These are phyloP conservation scores for Penicillium coffeae DNA, from an alignment of 495 filamentous ascomycete species.

Conservation along the genomic window DNA sequence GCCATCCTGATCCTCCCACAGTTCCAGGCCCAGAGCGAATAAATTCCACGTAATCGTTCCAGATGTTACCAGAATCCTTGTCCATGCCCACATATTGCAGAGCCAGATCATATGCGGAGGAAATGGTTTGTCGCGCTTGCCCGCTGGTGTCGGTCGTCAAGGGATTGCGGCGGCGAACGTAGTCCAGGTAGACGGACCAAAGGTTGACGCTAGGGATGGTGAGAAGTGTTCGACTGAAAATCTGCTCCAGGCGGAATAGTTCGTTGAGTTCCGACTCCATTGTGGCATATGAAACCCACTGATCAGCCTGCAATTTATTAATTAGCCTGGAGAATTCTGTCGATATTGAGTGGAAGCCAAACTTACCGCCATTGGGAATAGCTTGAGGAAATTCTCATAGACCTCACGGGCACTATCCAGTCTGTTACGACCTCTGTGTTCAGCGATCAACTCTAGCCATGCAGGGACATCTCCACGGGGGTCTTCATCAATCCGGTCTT, in stretches of 20 bases:
- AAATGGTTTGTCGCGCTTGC: slow-evolving; percentile 68
- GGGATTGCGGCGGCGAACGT: slow-evolving; percentile 86
- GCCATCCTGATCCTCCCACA: slow-evolving; percentile 82
- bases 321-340: slow-evolving; percentile 3
- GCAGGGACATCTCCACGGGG: slow-evolving; percentile 86
- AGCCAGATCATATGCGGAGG: slow-evolving; percentile 84
- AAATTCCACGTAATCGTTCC: slow-evolving; percentile 91
- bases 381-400: slow-evolving; percentile 79
- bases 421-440: slow-evolving; percentile 78
- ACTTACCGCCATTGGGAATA: slow-evolving; percentile 88
- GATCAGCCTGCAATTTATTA: slow-evolving; percentile 62
- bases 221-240: slow-evolving; percentile 73
- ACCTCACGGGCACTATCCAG: slow-evolving; percentile 73
- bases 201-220: slow-evolving; percentile 73
- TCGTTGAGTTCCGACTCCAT: slow-evolving; percentile 86
- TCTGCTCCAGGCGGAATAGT: slow-evolving; percentile 67
- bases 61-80: slow-evolving; percentile 84
- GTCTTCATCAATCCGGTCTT: slow-evolving; percentile 87
- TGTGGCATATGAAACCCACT: slow-evolving; percentile 79
- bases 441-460: slow-evolving; percentile 81
- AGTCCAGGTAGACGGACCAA: slow-evolving; percentile 92
- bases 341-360: slow-evolving; percentile 16
- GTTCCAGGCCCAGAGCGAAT: slow-evolving; percentile 79
- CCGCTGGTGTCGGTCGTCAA: slow-evolving; percentile 75
- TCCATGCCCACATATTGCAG: slow-evolving; percentile 87